Evolutionary conservation across 1,139 yeast genomes (phyloP), one percentile per base, ranked within the genome.

Genomic region (Hemisphaericaspora subhashii): DNA sequence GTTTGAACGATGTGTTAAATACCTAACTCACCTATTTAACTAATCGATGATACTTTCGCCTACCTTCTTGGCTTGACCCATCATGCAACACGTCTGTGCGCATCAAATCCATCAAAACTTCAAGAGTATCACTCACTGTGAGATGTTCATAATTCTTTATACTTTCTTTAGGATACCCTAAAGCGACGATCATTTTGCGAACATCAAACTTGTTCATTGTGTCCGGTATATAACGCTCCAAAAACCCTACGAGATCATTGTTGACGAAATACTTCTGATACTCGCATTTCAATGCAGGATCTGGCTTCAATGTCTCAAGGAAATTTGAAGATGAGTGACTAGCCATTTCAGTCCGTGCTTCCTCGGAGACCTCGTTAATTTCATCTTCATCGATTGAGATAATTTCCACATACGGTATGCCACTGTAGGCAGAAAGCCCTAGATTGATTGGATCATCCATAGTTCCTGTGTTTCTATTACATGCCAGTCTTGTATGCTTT

Each of bases 221-320:
- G 1, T 68, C 67, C 1, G 86, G 82, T 15, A 83, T 55, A 46
- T 73, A 80, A 35, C 67, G 63, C 39, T 74, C 73, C 39, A 85
- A 57, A 46, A 83, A 81, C 41, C 60, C 56, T 46, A 68, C 61
- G 26, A 77, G 67, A 0, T 94, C 94, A 40, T 74, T 60, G n/a
- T 62, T 55, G 51, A 81, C 79, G 42, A 86, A 58, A 48, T 53
- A 77, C 41, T 66, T 62, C 41, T 86, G 71, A 43, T 45, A 43
- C 39, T 44, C 31, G 33, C 37, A 11, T 29, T 36, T 36, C n/a
- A 45, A n/a, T 20, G 25, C 16, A 13, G 14, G 25, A 33, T 45
- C 39, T 7, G 42, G 46, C n/a, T 14, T 18, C 24, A 34, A 35
- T 13, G 17, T 17, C 3, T 31, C 35, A 11, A 40, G 35, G 23